Conservation (phyloP, 345 rosid species). For the Barbarea vulgaris region DNA sequence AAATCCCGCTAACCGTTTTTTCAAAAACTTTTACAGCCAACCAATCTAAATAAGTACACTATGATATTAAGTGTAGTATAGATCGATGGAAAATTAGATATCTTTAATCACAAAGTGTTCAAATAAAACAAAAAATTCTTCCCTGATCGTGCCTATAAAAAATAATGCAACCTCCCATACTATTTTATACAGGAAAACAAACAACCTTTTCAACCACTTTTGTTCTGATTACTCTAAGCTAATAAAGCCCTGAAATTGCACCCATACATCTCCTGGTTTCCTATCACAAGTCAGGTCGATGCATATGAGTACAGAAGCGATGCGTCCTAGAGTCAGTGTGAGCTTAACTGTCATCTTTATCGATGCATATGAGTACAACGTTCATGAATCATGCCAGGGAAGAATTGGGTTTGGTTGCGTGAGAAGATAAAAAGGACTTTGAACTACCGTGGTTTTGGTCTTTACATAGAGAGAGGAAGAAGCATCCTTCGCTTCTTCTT, state of each 20-base stretch:
- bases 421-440: conserved; percentile 28
- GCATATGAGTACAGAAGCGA: conserved; percentile 9
- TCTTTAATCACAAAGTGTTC: conserved; percentile 1
- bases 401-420: conserved; percentile 6
- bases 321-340: conserved; percentile 9
- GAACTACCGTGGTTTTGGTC: not conserved
- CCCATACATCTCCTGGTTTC: not conserved
- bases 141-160: conserved; percentile 5
- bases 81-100: conserved; percentile 3
- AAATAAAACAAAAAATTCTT: not conserved
- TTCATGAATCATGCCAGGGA: not conserved
- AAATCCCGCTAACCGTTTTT: conserved; percentile 20
- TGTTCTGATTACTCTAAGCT: not conserved
- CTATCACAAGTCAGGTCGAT: conserved; percentile 14
- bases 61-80: not conserved
- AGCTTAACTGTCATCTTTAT: conserved; percentile 8
- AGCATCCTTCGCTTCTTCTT: conserved; percentile 97
- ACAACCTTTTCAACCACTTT: not conserved
- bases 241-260: conserved; percentile 4
- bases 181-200: conserved; percentile 18
- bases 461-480: conserved; percentile 92
- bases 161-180: conserved; percentile 3
- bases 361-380: conserved; percentile 1
- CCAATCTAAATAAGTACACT: not conserved
- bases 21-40: not conserved